phyloP scores from a whole-genome alignment of 2,329 filamentous ascomycete genomes.

The Neofusicoccum sp. region DNA sequence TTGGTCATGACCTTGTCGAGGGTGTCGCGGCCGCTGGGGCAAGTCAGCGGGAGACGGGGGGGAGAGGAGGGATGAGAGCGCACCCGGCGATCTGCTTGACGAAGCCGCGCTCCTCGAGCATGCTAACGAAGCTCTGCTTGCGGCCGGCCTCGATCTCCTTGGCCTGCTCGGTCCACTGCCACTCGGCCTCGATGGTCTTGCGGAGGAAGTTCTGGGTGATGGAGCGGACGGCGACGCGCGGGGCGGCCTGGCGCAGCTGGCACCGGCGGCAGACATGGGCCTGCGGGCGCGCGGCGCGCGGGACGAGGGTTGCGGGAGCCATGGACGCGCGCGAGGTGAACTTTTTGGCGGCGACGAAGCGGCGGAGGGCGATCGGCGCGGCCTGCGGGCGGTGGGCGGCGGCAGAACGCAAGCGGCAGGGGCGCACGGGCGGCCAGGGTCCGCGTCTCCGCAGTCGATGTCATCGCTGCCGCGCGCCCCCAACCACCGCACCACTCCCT shows the following conservation, averaged over 20 bases:
- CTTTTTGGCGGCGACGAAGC: background rate
- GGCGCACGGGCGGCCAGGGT: too few species aligned
- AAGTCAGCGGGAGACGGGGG: conserved; percentile 17
- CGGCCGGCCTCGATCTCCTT: conserved; percentile 29
- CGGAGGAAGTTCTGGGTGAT: conserved; percentile 24
- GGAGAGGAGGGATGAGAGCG: conserved; percentile 25
- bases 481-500: background rate
- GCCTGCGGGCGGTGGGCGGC: background rate
- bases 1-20: conserved; percentile 64
- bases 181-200: conserved; percentile 23
- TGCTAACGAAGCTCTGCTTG: conserved; percentile 53
- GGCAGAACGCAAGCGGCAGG: background rate
- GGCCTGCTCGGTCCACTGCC: conserved; percentile 28
- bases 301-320: conserved; percentile 18
- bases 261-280: conserved; percentile 31
- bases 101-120: conserved; percentile 69
- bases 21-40: conserved; percentile 44
- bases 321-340: conserved; percentile 18
- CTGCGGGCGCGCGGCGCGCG: conserved; percentile 24
- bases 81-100: conserved; percentile 75
- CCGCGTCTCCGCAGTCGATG: conserved; percentile 1
- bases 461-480: background rate
- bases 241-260: conserved; percentile 14
- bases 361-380: background rate
- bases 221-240: conserved; percentile 21